These are phyloP conservation scores for Candida adriatica DNA, from an alignment of 805 yeast species.

Conservation along the genomic window DNA sequence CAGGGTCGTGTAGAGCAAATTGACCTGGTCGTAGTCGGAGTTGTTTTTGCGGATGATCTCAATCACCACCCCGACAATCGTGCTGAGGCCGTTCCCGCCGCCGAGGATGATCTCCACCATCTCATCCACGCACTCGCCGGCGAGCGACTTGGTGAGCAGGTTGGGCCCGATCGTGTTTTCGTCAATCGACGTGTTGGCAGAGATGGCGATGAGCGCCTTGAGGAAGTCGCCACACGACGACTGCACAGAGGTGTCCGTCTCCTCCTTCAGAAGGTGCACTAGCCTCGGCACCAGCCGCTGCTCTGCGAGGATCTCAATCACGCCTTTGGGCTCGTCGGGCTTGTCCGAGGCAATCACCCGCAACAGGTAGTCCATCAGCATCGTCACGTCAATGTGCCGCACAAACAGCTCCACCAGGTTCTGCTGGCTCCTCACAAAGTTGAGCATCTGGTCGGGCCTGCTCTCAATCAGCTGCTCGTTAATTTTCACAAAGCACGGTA, in stretches of 20 bases:
- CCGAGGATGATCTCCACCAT: slow-evolving; percentile 65
- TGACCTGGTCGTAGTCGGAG: slow-evolving; percentile 86
- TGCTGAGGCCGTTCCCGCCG: slow-evolving; percentile 74
- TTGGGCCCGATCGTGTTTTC: slow-evolving; percentile 91
- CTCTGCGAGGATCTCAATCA: slow-evolving; percentile 66
- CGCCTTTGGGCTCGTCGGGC: slow-evolving; percentile 81
- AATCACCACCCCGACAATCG: slow-evolving; percentile 87
- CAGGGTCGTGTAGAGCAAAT: slow-evolving; percentile 65
- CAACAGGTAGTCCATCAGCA: slow-evolving; percentile 83
- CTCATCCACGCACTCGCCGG: slow-evolving; percentile 52
- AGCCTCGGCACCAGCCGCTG: slow-evolving; percentile 69
- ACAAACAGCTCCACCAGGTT: slow-evolving; percentile 63
- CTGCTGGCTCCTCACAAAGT: slow-evolving; percentile 41
- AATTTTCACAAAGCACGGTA: slow-evolving; percentile 80
- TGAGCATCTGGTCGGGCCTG: slow-evolving; percentile 59
- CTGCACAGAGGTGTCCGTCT: slow-evolving; percentile 57
- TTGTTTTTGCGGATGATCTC: slow-evolving; percentile 93
- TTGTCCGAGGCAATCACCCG: slow-evolving; percentile 90
- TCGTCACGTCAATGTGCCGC: slow-evolving; percentile 80
- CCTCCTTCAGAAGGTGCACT: slow-evolving; percentile 61
- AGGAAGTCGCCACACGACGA: slow-evolving; percentile 92
- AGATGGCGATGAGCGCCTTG: slow-evolving; percentile 86
- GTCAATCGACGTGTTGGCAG: slow-evolving; percentile 83
- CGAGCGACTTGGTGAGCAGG: slow-evolving; percentile 79
- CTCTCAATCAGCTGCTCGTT: slow-evolving; percentile 82